These are phyloP conservation scores for Phaeolepiota aurea DNA, from an alignment of 768 basidiomycete species.

Conservation along the genomic window DNA sequence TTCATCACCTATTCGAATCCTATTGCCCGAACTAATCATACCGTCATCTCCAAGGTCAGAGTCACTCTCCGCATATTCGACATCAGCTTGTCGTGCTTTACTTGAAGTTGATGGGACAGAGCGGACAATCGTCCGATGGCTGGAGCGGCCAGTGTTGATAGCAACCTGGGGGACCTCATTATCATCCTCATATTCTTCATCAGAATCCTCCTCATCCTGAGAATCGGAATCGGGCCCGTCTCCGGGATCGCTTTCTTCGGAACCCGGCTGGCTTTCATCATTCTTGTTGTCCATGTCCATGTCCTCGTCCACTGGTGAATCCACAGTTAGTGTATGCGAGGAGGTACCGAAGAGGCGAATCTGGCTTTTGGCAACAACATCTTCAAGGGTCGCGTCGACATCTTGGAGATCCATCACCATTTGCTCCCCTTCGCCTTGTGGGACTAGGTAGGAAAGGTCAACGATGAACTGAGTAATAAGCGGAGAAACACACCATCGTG, in stretches of 20 bases:
- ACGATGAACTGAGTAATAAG: conserved; percentile 2
- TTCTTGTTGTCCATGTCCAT: conserved; percentile 18
- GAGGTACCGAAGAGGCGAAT: conserved; percentile 84
- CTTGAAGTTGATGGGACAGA: conserved; percentile 23
- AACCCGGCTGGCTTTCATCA: conserved; percentile 21
- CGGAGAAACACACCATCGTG: conserved; percentile 37
- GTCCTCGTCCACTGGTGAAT: conserved; percentile 26
- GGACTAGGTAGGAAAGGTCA: conserved; percentile 30
- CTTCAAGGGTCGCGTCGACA: conserved; percentile 72
- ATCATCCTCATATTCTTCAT: conserved; percentile 10
- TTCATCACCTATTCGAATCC: conserved; percentile 27
- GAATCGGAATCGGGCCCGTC: conserved; percentile 8
- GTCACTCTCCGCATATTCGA: conserved; percentile 74
- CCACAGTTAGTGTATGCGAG: conserved; percentile 53
- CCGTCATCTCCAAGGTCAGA: conserved; percentile 57
- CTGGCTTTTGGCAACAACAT: conserved; percentile 69
- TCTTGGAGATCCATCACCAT: conserved; percentile 99
- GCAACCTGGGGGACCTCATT: conserved; percentile 15
- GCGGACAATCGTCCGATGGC: conserved; percentile 35
- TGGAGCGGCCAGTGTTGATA: conserved; percentile 43
- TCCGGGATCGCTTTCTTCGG: conserved; percentile 16
- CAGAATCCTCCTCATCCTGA: conserved; percentile 16
- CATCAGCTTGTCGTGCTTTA: conserved; percentile 27
- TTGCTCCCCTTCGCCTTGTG: conserved; percentile 88
- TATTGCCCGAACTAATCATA: neutral